Base-by-base conservation (phyloP, 2,329 filamentous ascomycete species). In the Amauroascus verrucosus region DNA sequence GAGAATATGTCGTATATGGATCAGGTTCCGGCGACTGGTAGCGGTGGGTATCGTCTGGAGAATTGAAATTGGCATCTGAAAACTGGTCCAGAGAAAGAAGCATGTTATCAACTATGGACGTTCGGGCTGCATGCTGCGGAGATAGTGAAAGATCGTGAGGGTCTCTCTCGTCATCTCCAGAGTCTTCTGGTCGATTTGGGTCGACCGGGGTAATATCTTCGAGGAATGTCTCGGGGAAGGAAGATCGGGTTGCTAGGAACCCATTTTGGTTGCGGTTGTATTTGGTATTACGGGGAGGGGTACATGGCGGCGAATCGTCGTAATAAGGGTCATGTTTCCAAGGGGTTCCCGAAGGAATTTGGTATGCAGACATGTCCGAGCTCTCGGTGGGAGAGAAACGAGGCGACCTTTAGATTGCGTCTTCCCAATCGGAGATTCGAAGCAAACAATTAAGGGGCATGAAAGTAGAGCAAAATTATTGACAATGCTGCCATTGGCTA, bases 81-180 rank as follows among this genome's bases (percentile, higher is more conserved):
- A 91, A 82, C 68, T 91, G 86, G 70, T 95, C 91, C 59, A 98
- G 83, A 38, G 90, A 95, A 59, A 93, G 77, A 56, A 97, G 82
- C 85, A 98, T 93, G 69, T 96, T 95, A 70, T 93, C 86, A 56
- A 98, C 88, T 60, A 98, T 83, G 33, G 90, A 96, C 65, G 95
- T 88, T 61, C 91, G 83, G 38, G 86, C 88, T 58, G 87, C 82
- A 66, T 87, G 81, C 57, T 83, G 77, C 47, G 58, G 58, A 33
- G 53, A 56, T 33, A 59, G 26, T 7, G 58, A 49, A 20, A 59
- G 54, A 22, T 59, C 58, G 35, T 59, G 58, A 16, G 70, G 68
- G 56, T 72, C 70, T 9, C 63, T 66, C 14, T 59, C 56, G 47
- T 71, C 70, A 53, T 71, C 68, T n/a, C 59, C 64, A 1, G 68